Percentiles rank a stretch among this genome's conserved stretches.
These are phyloP conservation scores for Penicillium expansum DNA, from an alignment of 2,329 filamentous ascomycete species.

Conservation along the genomic window DNA sequence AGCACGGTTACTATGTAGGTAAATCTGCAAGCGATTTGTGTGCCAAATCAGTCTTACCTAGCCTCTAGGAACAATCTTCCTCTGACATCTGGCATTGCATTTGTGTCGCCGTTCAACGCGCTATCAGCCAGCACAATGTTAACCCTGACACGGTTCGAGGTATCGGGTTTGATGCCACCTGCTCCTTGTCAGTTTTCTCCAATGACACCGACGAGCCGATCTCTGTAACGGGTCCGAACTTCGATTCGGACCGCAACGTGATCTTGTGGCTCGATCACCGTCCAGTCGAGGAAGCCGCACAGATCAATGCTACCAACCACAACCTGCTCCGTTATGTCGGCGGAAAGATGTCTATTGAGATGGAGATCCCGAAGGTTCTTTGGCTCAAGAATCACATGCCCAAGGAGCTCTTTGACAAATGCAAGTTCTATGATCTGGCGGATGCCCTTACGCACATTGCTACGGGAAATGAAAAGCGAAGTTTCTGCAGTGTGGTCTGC, in stretches of 20 bases:
- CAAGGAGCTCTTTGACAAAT: slow-evolving; percentile 79
- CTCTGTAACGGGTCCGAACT: slow-evolving; percentile 83
- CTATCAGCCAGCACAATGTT: slow-evolving; percentile 77
- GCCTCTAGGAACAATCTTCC: slow-evolving; percentile 85
- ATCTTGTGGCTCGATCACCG: slow-evolving; percentile 97
- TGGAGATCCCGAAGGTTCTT: slow-evolving; percentile 97
- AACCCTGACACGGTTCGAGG: slow-evolving; percentile 74
- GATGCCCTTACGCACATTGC: slow-evolving; percentile 94
- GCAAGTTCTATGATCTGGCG: slow-evolving; percentile 94
- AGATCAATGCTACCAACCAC: slow-evolving; percentile 90
- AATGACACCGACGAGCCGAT: slow-evolving; percentile 87
- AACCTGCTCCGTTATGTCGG: slow-evolving; percentile 94
- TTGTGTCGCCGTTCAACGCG: slow-evolving; percentile 79
- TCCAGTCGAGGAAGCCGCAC: slow-evolving; percentile 82
- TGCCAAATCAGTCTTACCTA: slow-evolving; percentile 3
- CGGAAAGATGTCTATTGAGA: slow-evolving; percentile 98
- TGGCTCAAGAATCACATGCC: slow-evolving; percentile 99
- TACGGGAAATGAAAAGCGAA: slow-evolving; percentile 85
- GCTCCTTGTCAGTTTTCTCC: slow-evolving; percentile 87
- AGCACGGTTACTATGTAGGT: slow-evolving; percentile 69
- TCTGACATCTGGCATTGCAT: slow-evolving; percentile 96
- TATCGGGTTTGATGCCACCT: slow-evolving; percentile 98
- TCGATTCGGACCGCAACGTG: slow-evolving; percentile 87
- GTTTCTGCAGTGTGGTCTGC: slow-evolving; percentile 93
- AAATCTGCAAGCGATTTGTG: neutral